Base-by-base conservation (phyloP, 1,139 yeast species). In the Zygotorulaspora mrakii region DNA sequence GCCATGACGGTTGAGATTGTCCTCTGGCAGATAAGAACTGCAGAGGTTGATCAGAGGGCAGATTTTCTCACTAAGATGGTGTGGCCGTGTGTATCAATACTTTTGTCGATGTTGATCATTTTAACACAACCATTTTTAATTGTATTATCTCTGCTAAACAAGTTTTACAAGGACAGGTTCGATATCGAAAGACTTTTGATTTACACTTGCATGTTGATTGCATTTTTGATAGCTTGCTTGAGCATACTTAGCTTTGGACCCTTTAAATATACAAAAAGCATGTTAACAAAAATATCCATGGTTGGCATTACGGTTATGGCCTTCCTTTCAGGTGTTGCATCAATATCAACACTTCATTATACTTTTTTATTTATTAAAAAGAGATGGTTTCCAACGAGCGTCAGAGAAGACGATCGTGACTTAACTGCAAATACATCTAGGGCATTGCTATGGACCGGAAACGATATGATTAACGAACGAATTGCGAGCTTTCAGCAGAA, bases 251-350 rank as follows among this genome's bases (percentile, higher is more conserved):
- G 45, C 5, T 37, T 55, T 24, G 65, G 64, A 1, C 65, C 64
- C 7, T 60, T 59, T 64, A 21, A 52, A 64, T 37, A 76, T 67
- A 51, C 65, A 52, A 35, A 43, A 7, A 72, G 70, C 47, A 45
- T 54, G 48, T 69, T 80, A 25, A 78, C 82, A 37, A 76, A 82
- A 46, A 65, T 84, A 3, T 79, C 85, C 2, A 71, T 84, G 37
- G 71, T 79, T 11, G 95, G 95, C 1, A 79, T 84, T 17, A 77
- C 86, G 1, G 66, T 80, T 27, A 79, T 83, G 72, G 87, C 89
- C 0, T 59, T 76, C 1, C 64, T 85, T 27, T 79, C 88, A 2
- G 94, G 94, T 0, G 68, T 84, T 31, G 91, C 91, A 1, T 79
- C 88, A 8, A 76, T 79, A 11, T 72, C 88, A n/a, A 79, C 87